Base-by-base conservation (phyloP, 2,329 filamentous ascomycete species). In the Talaromyces atroroseus region DNA sequence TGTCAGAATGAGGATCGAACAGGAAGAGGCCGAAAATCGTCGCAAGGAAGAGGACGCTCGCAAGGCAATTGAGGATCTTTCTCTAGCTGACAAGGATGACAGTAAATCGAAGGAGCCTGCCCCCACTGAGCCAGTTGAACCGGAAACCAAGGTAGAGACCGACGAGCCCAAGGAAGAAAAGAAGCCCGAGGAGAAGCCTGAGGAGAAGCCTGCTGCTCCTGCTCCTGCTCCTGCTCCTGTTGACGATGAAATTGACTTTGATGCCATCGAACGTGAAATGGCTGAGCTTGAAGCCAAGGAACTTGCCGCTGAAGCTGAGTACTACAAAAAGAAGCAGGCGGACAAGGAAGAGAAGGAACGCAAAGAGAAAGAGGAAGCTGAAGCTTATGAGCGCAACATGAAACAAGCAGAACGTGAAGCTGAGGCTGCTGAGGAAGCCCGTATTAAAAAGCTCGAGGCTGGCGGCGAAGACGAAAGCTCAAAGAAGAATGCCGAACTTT, bases 301-400 rank as follows among this genome's bases (percentile, higher is more conserved):
- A 60, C 67, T 67, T 34, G 74, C 73, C 6, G 69, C 67, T 4
- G 76, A 79, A 59, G 73, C 71, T 47, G 73, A 71, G 14, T 79
- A 79, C 63, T 66, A 89, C 69, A 86, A 89, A 69, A 88, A 89
- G 73, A 92, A 91, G 73, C 83, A 89, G 66, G 86, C 85, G n/a
- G 85, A 90, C 69, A 89, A 89, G 71, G 76, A 76, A 59, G 76
- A 74, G 60, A 66, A 68, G 36, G 74, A 68, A 24, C 72, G 74
- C 59, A 77, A 76, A 62, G 74, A 76, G 59, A 71, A 73, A 49
- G 76, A 78, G 54, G 76, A 76, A 40, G 70, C 61, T 14, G 74
- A 74, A 38, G 65, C 69, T 5, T 76, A 73, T 26, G 73, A 78
- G 55, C 70, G 70, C 54, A 77, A 74, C 61, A 77, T 78, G 75